Percentiles rank a stretch among this genome's conserved stretches.
Evolutionary conservation across 176 grass and related monocot species (phyloP).

Genomic region (Tuctoria greenei): DNA sequence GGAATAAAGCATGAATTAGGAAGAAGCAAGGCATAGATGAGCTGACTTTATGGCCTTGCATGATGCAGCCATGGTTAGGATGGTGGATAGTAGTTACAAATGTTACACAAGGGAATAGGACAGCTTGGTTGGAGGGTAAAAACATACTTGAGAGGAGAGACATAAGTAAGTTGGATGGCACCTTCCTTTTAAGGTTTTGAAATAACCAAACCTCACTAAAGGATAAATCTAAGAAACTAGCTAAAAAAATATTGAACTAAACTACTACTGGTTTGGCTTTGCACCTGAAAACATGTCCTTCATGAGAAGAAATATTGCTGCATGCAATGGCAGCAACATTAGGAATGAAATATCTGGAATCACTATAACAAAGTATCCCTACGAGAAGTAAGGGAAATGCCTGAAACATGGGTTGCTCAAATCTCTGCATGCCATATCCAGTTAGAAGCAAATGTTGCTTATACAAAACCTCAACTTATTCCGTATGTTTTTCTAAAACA

Average conservation of each 20-base stretch:
- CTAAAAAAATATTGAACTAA: neutral
- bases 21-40: neutral
- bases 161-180: neutral
- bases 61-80: neutral
- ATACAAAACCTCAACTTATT: neutral
- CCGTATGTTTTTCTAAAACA: neutral
- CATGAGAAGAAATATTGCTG: neutral
- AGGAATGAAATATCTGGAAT: neutral
- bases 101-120: neutral
- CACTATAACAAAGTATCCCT: neutral
- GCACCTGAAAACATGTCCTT: neutral
- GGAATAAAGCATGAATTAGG: neutral
- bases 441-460: too few relatives aligned
- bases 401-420: neutral
- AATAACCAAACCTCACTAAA: neutral
- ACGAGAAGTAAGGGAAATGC: neutral
- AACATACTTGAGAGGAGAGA: neutral
- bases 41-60: neutral
- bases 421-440: too few relatives aligned
- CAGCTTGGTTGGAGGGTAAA: neutral
- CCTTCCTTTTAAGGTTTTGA: neutral
- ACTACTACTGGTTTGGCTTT: neutral
- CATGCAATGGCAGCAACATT: neutral
- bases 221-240: neutral
- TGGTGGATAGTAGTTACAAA: neutral